Evolutionary conservation across 2,329 filamentous ascomycete species (phyloP), one percentile per base, ranked within the genome.

Genomic region (Hortaea werneckii): DNA sequence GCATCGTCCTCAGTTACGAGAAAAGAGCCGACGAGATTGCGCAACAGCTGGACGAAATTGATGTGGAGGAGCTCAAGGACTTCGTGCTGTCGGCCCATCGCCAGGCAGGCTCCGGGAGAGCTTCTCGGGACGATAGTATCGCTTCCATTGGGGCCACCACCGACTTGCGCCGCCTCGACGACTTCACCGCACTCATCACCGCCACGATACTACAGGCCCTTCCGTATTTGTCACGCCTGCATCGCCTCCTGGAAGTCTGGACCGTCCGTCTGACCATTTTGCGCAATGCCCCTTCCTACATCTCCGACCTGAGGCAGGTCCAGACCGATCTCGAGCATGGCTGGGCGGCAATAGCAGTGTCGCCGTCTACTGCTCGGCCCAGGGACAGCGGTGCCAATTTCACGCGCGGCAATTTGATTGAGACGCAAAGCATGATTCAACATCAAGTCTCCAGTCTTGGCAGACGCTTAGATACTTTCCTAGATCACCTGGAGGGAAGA

Each of bases 181-280:
- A 96, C 64, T 80, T 95, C 58, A 89, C 87, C 6, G 87, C 90
- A 26, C 76, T 96, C 40, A 78, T 96, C 46, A 95, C 92, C 1
- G 86, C 89, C 28, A 94, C 90, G 30, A 85, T 95, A 12, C 69
- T 98, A n/a, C 86, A 92, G 60, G 80, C 87, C 3, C 73, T 98
- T 13, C 92, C 92, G 1, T 82, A 85, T 48, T 69, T 95, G 37
- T 83, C 87, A 7, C 81, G 77, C 45, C 67, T 98, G 20, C 80
- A 79, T 45, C 75, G 77, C 6, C 67, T 94, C n/a, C 71, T 96
- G 42, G 78, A 80, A 46, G 75, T 76, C 1, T 98, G 92, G 92
- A 80, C 76, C 27, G 74, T 85, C 37, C 82, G 92, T 13, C 68
- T 96, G 10, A 68, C 77, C 1, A 82, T 95, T 5, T 69, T 95